Evolutionary conservation across 257 asterid species (phyloP), one percentile per base, ranked within the genome.

Genomic region (Solanum commersonii): DNA sequence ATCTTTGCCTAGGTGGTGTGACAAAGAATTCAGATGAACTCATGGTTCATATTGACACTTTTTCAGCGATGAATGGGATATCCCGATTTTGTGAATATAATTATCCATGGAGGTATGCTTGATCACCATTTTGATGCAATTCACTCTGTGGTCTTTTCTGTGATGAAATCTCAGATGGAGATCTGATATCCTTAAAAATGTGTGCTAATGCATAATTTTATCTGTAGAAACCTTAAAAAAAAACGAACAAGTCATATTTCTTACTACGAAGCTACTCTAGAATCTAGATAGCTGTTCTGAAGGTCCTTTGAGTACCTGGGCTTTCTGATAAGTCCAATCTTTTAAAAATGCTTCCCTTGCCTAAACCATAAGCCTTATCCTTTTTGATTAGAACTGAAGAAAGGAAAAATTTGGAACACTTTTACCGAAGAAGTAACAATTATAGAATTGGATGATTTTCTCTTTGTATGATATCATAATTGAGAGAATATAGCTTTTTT

Each of bases 21-120:
- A 82, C 92, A 72, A 91, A 92, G 88, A 89, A 90, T 82, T 90
- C 95, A 52, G 88, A 90, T 89, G 98, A 94, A 91, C 88, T 91
- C 49, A 89, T 93, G 92, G 98, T 97, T 91, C 99, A 97, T 79
- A 90, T 97, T 82, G 99, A 97, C 94, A 93, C 98, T 70, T 95
- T 92, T 86, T 93, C 98, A 70, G 98, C 98, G 70, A 96, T 96
- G 95, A 97, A 94, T 90, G 99, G 99, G 71, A 92, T 97, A 87
- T 96, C 99, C 27, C 98, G 99, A 83, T 97, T 97, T 91, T 94
- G 96, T 86, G 99, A 97, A 92, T 90, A 90, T 90, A 90, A 87
- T 68, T 90, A 90, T 60, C 95, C 96, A 23, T 97, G 99, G 98
- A 88, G 98, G 99, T 96, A 94, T 67, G 65, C 67, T 42, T 56